A percentile compares a stretch with the other conserved stretches of the same genome.
These are phyloP conservation scores for Meyerozyma smithsonii DNA, from an alignment of 1,139 yeast species.

Conservation along the genomic window DNA sequence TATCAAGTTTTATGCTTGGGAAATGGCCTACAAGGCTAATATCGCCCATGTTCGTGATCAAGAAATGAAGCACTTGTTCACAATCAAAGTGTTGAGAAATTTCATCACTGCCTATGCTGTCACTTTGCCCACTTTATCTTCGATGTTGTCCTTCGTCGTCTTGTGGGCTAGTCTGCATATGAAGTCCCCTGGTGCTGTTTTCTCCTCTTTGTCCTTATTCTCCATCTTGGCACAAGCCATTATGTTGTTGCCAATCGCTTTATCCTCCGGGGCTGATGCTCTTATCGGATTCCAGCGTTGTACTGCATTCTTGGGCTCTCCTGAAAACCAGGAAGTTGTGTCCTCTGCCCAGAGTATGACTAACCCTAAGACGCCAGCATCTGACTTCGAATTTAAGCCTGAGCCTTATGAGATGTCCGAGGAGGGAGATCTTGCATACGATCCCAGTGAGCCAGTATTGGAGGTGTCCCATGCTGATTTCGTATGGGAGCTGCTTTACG, in stretches of 20 bases:
- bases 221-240: conserved; percentile 49
- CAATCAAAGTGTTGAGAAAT: conserved; percentile 41
- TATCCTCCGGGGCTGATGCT: conserved; percentile 53
- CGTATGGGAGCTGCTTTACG: conserved; percentile 32
- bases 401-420: conserved; percentile 7
- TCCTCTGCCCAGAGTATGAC: not conserved
- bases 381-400: conserved; percentile 14
- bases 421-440: conserved; percentile 4
- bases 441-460: conserved; percentile 14
- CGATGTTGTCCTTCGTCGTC: conserved; percentile 40
- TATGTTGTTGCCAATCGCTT: conserved; percentile 50
- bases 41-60: conserved; percentile 31
- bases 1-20: conserved; percentile 48
- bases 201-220: conserved; percentile 49
- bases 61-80: conserved; percentile 39
- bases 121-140: conserved; percentile 36
- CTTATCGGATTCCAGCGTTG: conserved; percentile 47
- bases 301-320: conserved; percentile 35
- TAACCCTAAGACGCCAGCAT: conserved; percentile 4
- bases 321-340: conserved; percentile 21
- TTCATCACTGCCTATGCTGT: conserved; percentile 46
- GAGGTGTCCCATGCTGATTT: conserved; percentile 30
- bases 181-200: conserved; percentile 39
- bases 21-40: conserved; percentile 36
- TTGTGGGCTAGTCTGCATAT: conserved; percentile 36